phyloP scores from a whole-genome alignment of 2,329 filamentous ascomycete genomes.

The Diaporthe ilicicola region DNA sequence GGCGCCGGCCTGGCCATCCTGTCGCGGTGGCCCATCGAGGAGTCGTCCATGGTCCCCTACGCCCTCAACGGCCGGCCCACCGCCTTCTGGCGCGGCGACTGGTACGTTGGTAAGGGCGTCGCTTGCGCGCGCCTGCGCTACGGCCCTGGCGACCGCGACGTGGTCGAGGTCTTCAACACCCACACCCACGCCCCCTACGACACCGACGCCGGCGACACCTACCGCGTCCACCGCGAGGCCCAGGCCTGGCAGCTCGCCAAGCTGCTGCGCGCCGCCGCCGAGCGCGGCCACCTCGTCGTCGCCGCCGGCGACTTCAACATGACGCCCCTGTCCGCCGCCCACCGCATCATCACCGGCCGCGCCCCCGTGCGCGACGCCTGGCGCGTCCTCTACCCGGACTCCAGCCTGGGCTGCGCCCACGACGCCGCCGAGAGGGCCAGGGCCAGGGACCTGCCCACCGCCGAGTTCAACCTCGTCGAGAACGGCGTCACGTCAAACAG shows the following conservation, averaged over 20 bases:
- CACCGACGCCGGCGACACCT: slow-evolving; percentile 76
- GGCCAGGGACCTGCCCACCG: slow-evolving; percentile 74
- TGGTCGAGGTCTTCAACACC: slow-evolving; percentile 91
- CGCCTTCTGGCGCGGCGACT: slow-evolving; percentile 93
- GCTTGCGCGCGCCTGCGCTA: slow-evolving; percentile 83
- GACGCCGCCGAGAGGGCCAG: slow-evolving; percentile 74
- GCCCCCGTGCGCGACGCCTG: slow-evolving; percentile 84
- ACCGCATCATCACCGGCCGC: slow-evolving; percentile 82
- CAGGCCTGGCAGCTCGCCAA: slow-evolving; percentile 97
- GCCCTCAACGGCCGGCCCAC: slow-evolving; percentile 93
- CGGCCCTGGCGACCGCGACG: slow-evolving; percentile 68
- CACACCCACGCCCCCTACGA: slow-evolving; percentile 93
- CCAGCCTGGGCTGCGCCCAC: slow-evolving; percentile 77
- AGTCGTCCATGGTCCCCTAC: slow-evolving; percentile 86
- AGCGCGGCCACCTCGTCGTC: slow-evolving; percentile 83
- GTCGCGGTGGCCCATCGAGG: slow-evolving; percentile 90
- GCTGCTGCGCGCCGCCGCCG: slow-evolving; percentile 81
- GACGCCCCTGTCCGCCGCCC: slow-evolving; percentile 85
- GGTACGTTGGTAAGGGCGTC: slow-evolving; percentile 95
- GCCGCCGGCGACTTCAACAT: slow-evolving; percentile 97
- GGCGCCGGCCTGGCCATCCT: slow-evolving; percentile 90
- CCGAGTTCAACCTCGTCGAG: slow-evolving; percentile 77
- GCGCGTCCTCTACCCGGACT: slow-evolving; percentile 84
- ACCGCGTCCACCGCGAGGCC: slow-evolving; percentile 87
- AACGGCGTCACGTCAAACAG: slow-evolving; percentile 92